Percentiles rank a stretch among this genome's conserved stretches.
Conservation (phyloP, 139 green algal species). For the Marvania coccoides region DNA sequence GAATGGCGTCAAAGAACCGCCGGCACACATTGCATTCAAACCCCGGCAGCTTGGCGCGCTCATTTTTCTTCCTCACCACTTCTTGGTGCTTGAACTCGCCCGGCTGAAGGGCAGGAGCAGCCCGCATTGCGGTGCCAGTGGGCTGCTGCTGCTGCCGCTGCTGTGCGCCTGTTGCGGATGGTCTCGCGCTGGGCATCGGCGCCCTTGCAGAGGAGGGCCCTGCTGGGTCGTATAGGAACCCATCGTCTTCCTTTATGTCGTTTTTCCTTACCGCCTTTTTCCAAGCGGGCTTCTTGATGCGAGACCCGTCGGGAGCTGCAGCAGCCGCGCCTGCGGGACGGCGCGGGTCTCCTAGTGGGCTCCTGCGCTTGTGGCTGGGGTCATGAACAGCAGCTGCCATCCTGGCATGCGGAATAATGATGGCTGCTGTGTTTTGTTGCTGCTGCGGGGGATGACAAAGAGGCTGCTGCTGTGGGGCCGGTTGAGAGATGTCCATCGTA, state of each 20-base stretch:
- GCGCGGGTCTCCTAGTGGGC: background rate
- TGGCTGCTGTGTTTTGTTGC: too few relatives aligned
- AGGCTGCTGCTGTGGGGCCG: too few relatives aligned
- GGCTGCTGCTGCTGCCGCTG: background rate
- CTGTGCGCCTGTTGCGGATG: background rate
- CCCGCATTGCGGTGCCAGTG: background rate
- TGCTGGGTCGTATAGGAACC: background rate
- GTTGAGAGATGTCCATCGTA: too few relatives aligned
- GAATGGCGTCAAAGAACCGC: constrained; percentile 34
- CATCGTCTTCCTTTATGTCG: background rate
- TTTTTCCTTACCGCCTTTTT: background rate
- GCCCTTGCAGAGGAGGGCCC: background rate
- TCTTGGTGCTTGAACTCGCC: constrained; percentile 32
- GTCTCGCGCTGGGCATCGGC: too few relatives aligned
- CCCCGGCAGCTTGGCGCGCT: constrained; percentile 31
- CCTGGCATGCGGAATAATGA: too few relatives aligned
- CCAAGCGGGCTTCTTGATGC: background rate
- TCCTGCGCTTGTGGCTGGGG: background rate
- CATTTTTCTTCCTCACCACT: constrained; percentile 33
- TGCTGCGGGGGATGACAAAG: too few relatives aligned
- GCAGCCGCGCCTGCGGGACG: background rate
- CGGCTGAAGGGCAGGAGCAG: constrained; percentile 9
- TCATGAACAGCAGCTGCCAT: background rate
- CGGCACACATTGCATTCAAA: constrained; percentile 36
- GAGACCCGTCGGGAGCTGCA: background rate